Conservation (phyloP, 768 basidiomycete genomes). For the Rhodotorula kratochvilovae region DNA sequence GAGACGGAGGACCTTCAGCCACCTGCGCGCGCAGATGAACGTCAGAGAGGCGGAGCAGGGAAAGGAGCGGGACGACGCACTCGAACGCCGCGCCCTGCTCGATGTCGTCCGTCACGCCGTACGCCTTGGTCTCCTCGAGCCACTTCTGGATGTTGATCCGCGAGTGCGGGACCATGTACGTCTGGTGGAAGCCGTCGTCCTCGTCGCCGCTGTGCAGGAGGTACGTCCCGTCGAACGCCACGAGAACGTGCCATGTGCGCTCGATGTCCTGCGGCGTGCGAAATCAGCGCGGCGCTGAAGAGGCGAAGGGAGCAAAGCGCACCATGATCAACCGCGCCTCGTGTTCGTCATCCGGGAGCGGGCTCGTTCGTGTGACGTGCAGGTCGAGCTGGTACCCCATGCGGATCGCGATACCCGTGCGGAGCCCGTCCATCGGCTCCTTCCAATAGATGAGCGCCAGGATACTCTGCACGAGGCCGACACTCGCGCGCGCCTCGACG, state of each 20-base stretch:
- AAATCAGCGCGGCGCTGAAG: neutral
- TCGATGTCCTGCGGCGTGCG: constrained; percentile 12
- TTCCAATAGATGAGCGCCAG: constrained; percentile 23
- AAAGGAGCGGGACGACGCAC: neutral
- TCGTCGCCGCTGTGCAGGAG: neutral
- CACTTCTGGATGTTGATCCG: constrained; percentile 6
- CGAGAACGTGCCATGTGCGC: constrained; percentile 2
- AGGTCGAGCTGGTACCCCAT: constrained; percentile 20
- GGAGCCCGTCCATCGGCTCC: constrained; percentile 9
- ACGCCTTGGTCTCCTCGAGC: constrained; percentile 18
- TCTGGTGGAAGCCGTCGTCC: neutral
- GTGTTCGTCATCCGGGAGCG: constrained; percentile 16
- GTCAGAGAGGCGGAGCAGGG: neutral
- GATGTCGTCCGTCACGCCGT: constrained; percentile 22
- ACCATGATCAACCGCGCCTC: constrained; percentile 23
- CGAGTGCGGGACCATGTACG: constrained; percentile 4
- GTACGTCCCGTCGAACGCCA: neutral
- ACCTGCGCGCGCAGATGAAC: neutral
- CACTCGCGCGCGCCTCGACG: constrained; percentile 9
- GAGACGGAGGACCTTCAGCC: constrained; percentile 13
- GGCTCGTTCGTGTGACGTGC: constrained; percentile 1
- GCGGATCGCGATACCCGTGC: constrained; percentile 1
- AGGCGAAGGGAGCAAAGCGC: neutral
- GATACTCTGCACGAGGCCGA: constrained; percentile 28
- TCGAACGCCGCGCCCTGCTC: constrained; percentile 23